phyloP scores from a whole-genome alignment of 768 basidiomycete genomes.

The Mycena galericulata region DNA sequence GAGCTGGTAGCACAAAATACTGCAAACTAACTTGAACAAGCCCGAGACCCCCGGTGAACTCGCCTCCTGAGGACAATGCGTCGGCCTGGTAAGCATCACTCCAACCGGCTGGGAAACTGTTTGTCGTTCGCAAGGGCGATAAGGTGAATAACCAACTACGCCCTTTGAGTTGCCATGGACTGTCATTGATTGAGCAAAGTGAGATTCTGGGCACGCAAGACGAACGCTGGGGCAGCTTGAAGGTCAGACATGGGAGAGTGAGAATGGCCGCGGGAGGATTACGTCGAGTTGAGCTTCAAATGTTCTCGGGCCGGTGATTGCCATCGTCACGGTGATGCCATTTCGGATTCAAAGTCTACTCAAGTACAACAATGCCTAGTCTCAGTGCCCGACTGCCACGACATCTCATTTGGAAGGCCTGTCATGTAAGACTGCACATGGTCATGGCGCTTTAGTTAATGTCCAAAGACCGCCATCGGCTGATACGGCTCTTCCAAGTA shows the following conservation, averaged over 20 bases:
- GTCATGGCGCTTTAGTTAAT: too few relatives aligned
- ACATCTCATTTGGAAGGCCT: too few relatives aligned
- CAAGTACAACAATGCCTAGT: too few relatives aligned
- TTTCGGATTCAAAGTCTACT: too few relatives aligned
- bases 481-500: not conserved
- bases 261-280: not conserved
- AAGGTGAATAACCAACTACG: constrained; percentile 43
- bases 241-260: not conserved
- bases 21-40: constrained; percentile 38
- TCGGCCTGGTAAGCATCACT: constrained; percentile 41
- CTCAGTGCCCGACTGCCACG: too few relatives aligned
- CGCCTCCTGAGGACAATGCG: constrained; percentile 40
- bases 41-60: constrained; percentile 47
- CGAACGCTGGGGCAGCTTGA: constrained; percentile 25
- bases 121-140: constrained; percentile 33
- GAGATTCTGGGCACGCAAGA: not conserved
- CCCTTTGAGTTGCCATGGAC: constrained; percentile 48
- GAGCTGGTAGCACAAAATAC: not conserved
- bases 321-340: too few relatives aligned
- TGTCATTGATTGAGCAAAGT: constrained; percentile 15
- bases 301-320: too few relatives aligned
- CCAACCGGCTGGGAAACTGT: constrained; percentile 48
- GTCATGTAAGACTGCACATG: too few relatives aligned
- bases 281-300: too few relatives aligned
- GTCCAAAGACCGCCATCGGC: not conserved